Evolutionary conservation across 225 moss, liverwort and hornwort genomes (phyloP).

Genomic region (Antitrichia curtipendula): DNA sequence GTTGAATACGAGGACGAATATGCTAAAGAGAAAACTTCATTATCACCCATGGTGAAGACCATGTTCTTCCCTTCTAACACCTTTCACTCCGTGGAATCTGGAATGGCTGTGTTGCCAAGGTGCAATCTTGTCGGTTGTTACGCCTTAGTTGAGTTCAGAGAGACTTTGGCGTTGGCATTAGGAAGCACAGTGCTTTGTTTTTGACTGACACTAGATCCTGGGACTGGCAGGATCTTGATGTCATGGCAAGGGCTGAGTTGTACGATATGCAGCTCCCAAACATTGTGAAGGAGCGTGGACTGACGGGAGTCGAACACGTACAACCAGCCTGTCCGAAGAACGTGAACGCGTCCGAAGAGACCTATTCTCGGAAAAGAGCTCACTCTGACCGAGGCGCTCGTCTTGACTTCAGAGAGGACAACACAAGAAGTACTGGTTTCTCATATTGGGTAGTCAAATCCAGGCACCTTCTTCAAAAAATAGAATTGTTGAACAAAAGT

Average conservation of each 20-base stretch:
- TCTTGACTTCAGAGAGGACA: not conserved
- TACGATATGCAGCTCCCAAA: constrained; percentile 13
- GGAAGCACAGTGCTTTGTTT: not conserved
- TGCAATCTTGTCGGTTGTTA: not conserved
- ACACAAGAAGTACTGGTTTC: not conserved
- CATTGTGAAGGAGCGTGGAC: constrained; percentile 41
- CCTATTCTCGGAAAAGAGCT: not conserved
- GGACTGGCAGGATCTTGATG: constrained; percentile 23
- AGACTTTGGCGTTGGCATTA: not conserved
- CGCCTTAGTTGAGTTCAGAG: not conserved
- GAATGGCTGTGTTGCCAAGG: not conserved
- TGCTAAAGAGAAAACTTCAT: not conserved
- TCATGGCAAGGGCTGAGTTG: constrained; percentile 10
- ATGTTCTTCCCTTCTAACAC: not conserved
- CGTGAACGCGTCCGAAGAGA: not conserved
- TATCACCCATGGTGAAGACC: not conserved
- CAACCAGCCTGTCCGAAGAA: constrained; percentile 1
- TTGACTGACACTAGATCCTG: not conserved
- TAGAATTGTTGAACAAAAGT: constrained; percentile 23
- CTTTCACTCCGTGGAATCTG: not conserved
- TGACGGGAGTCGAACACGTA: constrained; percentile 9
- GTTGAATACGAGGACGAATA: not conserved
- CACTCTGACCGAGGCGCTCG: not conserved
- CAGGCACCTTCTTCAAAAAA: constrained; percentile 15
- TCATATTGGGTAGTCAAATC: constrained; percentile 22